Evolutionary conservation across 768 basidiomycete species (phyloP), one percentile per base, ranked within the genome.

Genomic region (Rickenella mellea): DNA sequence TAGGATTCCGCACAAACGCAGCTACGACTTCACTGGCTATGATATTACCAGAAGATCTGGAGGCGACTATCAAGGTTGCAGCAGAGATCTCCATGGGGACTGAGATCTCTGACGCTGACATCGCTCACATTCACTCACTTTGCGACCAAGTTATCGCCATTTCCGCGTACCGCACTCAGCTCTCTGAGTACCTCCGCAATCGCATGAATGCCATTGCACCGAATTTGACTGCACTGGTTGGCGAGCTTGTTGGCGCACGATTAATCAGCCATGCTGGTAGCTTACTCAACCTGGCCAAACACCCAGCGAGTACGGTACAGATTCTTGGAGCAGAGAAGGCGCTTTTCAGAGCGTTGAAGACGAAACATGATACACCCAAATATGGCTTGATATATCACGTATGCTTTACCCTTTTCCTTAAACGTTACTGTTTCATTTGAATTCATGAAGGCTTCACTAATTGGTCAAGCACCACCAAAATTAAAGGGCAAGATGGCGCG

Each of bases 401-500:
- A 60, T 27, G 76, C 66, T 10, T n/a, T 29, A 17, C 15, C n/a
- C 1, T 41, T 29, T n/a, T 27, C 22, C 30, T 27, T 39, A 38
- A 43, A 26, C 37, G 11, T 5, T 37, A 39, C 44, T 41, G 22
- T 49, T 21, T 29, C 49, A 43, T 24, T 48, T 33, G 10, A 24
- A n/a, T n/a, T n/a, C n/a, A 6, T 42, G 7, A 39, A 89, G 86
- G 91, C 94, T 28, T 96, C 92, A 1, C 73, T 99, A 42, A 86
- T 98, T 51, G 94, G 94, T 26, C 92, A 96, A 69, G 93, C 94
- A 36, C 90, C 94, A 30, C 90, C 90, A 45, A 97, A 97, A 66
- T 75, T 97, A 51, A 99, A 98, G 73, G 94, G 94, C 54, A 99
- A 97, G 83, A 98, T 98, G 96, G 96, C 96, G 17, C 88, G 96